Base-by-base conservation (phyloP, 1,284 basidiomycete species). In the Quambalaria eucalypti region DNA sequence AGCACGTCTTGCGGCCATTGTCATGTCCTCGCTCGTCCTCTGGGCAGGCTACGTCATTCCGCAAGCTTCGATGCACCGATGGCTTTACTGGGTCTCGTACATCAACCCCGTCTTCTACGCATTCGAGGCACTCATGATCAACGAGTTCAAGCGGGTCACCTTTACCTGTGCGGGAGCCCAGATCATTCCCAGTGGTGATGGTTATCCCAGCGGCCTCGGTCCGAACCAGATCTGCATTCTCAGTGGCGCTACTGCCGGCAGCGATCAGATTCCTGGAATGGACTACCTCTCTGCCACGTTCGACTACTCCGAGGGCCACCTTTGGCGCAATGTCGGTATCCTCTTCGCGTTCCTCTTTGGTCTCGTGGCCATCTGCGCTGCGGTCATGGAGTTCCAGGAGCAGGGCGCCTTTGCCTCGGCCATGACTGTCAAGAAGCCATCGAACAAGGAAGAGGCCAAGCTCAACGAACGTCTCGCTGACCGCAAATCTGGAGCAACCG, bases 61-160 rank as follows among this genome's bases (percentile, higher is more conserved):
- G 1, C 64, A 61, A 31, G 55, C 54, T 3, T 79, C 82, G 56
- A 90, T 92, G 88, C 86, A 88, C 73, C 79, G 87, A 51, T 92
- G 88, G 88, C 74, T 91, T 16, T 88, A 87, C 79, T 90, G 88
- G 88, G 61, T 68, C 53, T 56, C 55, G 23, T 66, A 66, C 51
- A 30, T 64, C 52, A 67, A 65, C 50, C 73, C 74, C 5, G 72
- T 88, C 40, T 78, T 83, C 14, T 92, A 90, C 77, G 86, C 85
- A 0, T 91, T 87, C 81, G 83, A 85, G 62, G 86, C 83, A 1
- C 79, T 83, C 51, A 63, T 71, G 63, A 55, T 63, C 54, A 81
- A 81, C 74, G 80, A 81, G 69, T 81, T 81, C 64, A 62, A 61
- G 52, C 48, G 62, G 0, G 47, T 57, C 39, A 66, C 54, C 1